Base-by-base conservation (phyloP, 768 basidiomycete genomes). In the Boletus reticulatus region DNA sequence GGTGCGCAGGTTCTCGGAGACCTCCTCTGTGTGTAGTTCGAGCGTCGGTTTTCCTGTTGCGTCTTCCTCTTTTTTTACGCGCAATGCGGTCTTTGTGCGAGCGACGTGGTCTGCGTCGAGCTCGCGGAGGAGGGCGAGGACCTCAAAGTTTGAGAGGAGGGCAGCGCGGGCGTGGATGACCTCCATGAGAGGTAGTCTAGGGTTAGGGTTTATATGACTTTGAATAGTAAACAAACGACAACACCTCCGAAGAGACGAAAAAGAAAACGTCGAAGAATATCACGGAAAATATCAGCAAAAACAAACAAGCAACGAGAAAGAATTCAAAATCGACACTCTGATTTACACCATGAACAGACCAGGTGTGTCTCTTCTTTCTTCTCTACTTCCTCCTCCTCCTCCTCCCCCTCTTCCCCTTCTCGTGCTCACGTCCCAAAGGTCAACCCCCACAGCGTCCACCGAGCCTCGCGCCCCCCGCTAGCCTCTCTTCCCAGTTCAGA, bases 131-230 rank as follows among this genome's bases (percentile, higher is more conserved):
- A 94, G 81, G 17, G 79, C 65, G 44, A 95, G 76, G 56, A 97
- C 94, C 71, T 98, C 95, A 63, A 78, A 84, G 72, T 97, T 96
- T 32, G 92, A 89, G 16, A 98, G 81, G 50, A 96, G 83, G n/a
- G 91, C 84, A 16, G 89, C 76, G 49, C 89, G 82, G 12, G 84
- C 66, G 57, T 88, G 84, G 47, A 68, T 2, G 59, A 70, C 52
- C 36, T 72, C 49, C 65, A 65, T 65, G 12, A 16, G 17, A 39
- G 17, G 2, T 6, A 9, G 4, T 16, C 34, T 53, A 45, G 50
- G 65, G 62, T 58, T 67, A 67, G 66, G 66, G 65, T 67, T 67
- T 60, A 57, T 47, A 16, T 20, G 20, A 53, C 48, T 13, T 34
- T 42, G 64, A 49, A 6, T 43, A 32, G 43, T 29, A 72, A 70